A percentile compares a stretch with the other conserved stretches of the same genome.
phyloP scores from a whole-genome alignment of 2,329 filamentous ascomycete species.

The Ascochyta clinopodiicola region DNA sequence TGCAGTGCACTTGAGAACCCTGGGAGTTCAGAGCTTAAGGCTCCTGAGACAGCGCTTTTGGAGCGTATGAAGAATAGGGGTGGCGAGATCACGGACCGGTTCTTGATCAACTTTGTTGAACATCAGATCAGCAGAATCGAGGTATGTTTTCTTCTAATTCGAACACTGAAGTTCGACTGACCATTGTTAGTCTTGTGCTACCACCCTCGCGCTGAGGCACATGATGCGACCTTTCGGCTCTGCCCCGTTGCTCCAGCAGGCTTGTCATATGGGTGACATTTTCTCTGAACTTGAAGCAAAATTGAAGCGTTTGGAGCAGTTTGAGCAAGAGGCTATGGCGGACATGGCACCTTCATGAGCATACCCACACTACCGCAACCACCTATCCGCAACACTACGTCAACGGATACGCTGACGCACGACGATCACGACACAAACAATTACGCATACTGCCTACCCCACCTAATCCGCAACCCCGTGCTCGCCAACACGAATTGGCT shows the following conservation, averaged over 20 bases:
- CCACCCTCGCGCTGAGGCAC: constrained; percentile 79
- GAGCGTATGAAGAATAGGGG: constrained; percentile 75
- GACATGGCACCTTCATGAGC: constrained; percentile 36
- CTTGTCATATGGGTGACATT: constrained; percentile 78
- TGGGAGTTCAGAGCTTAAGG: constrained; percentile 68
- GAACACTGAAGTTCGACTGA: constrained; percentile 24
- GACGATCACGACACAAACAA: constrained; percentile 1
- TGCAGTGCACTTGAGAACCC: constrained; percentile 85
- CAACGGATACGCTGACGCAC: not conserved
- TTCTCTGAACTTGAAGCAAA: constrained; percentile 67
- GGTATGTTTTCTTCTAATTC: constrained; percentile 61
- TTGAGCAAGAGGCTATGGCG: constrained; percentile 36
- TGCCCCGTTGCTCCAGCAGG: constrained; percentile 70
- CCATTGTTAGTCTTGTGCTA: constrained; percentile 73
- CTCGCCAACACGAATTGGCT: not conserved
- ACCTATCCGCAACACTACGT: not conserved
- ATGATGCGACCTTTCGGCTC: constrained; percentile 74
- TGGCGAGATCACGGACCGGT: constrained; percentile 86
- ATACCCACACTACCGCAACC: too few species aligned
- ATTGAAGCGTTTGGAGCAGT: constrained; percentile 66
- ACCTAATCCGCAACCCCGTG: not conserved
- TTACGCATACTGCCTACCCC: not conserved
- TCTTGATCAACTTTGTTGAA: constrained; percentile 88
- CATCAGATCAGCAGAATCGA: constrained; percentile 96
- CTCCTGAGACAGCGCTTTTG: constrained; percentile 82